phyloP scores from a whole-genome alignment of 768 basidiomycete species.

The Suillus brevipes region DNA sequence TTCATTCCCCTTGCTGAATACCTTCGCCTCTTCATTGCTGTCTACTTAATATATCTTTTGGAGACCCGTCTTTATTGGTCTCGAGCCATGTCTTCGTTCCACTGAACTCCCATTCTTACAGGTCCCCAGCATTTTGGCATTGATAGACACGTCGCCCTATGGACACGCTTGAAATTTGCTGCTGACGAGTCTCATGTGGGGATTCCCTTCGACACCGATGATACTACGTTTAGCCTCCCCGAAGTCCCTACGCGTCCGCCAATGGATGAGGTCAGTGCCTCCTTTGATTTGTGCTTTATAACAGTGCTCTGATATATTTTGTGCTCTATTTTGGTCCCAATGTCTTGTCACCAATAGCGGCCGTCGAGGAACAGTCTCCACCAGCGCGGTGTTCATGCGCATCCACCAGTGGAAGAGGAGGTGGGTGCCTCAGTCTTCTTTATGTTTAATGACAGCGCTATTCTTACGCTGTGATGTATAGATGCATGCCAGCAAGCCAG shows the following conservation, averaged over 20 bases:
- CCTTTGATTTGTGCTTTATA: not conserved
- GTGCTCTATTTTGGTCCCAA: not conserved
- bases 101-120: slow-evolving; percentile 2
- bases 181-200: slow-evolving; percentile 85
- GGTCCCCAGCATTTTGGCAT: no score
- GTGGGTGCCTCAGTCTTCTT: not conserved
- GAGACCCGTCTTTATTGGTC: no score
- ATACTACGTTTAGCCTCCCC: slow-evolving; percentile 77
- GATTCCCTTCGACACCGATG: slow-evolving; percentile 73
- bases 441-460: not conserved
- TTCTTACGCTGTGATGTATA: not conserved
- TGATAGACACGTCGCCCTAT: slow-evolving; percentile 42
- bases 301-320: not conserved
- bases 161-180: slow-evolving; percentile 75
- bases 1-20: not conserved
- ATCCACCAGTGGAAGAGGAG: not conserved
- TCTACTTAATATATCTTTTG: no score
- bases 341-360: not conserved
- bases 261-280: not conserved
- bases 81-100: no score
- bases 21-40: not conserved
- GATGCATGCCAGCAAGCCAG: not conserved
- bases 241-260: slow-evolving; percentile 26
- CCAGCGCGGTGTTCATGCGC: slow-evolving; percentile 31
- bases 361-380: not conserved